phyloP scores from a whole-genome alignment of 768 basidiomycete species.

The Boletus eberwhitei region DNA sequence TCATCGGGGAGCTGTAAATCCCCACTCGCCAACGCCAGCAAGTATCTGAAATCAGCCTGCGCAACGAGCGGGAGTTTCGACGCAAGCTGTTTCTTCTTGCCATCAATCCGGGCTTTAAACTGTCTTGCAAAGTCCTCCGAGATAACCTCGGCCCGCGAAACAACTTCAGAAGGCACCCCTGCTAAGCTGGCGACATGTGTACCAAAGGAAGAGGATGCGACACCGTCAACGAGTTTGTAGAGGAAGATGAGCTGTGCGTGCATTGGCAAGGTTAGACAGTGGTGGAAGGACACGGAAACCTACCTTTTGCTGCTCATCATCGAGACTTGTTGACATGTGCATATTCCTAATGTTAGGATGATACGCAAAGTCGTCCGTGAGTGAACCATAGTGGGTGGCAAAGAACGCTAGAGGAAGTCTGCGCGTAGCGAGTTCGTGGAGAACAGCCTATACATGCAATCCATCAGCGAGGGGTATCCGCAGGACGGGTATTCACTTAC shows the following conservation, averaged over 20 bases:
- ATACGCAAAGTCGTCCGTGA: slow-evolving; percentile 91
- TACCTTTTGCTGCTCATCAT: slow-evolving; percentile 88
- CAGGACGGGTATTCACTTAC: slow-evolving; percentile 37
- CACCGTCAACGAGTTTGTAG: slow-evolving; percentile 88
- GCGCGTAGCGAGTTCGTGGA: slow-evolving; percentile 92
- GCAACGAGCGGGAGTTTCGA: slow-evolving; percentile 70
- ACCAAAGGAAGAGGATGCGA: slow-evolving; percentile 86
- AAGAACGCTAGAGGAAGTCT: slow-evolving; percentile 92
- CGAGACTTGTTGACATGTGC: slow-evolving; percentile 94
- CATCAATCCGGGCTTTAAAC: slow-evolving; percentile 77
- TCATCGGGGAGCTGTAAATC: slow-evolving; percentile 51
- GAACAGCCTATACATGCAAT: slow-evolving; percentile 58
- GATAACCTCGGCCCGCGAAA: slow-evolving; percentile 83
- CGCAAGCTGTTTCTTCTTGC: slow-evolving; percentile 47
- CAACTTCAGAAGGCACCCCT: slow-evolving; percentile 82
- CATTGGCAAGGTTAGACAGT: background rate
- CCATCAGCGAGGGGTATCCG: slow-evolving; percentile 4
- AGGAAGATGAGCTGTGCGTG: slow-evolving; percentile 76
- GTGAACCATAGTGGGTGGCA: slow-evolving; percentile 94
- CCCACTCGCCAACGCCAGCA: slow-evolving; percentile 61
- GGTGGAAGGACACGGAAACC: slow-evolving; percentile 8
- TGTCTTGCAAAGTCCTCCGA: slow-evolving; percentile 84
- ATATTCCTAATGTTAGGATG: slow-evolving; percentile 92
- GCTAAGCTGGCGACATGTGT: slow-evolving; percentile 95
- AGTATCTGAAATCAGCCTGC: slow-evolving; percentile 88